These are phyloP conservation scores for Luzula sylvatica DNA, from an alignment of 176 grass and related monocot species.

Conservation along the genomic window DNA sequence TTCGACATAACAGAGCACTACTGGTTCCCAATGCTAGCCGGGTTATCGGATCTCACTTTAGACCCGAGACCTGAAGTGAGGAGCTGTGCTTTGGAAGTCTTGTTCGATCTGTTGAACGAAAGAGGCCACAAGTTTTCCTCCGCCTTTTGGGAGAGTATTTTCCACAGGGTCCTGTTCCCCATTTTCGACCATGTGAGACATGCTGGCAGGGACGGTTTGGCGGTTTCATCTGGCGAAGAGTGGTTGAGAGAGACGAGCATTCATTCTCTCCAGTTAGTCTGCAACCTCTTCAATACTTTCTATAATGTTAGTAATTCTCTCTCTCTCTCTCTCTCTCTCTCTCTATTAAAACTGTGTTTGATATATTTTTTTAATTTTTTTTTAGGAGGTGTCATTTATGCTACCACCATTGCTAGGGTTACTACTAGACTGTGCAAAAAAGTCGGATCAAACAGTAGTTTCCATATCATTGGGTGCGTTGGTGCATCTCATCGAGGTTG, in stretches of 20 bases:
- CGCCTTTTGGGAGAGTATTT: constrained; percentile 99
- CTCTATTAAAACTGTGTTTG: neutral
- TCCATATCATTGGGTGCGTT: constrained; percentile 93
- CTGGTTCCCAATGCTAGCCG: constrained; percentile 99
- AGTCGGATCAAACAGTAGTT: constrained; percentile 96
- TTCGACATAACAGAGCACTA: constrained; percentile 96
- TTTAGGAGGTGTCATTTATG: constrained; percentile 97
- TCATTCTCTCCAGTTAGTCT: constrained; percentile 95
- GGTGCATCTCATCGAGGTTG: constrained; percentile 96
- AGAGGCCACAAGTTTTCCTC: constrained; percentile 98
- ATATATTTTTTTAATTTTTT: constrained; percentile 22
- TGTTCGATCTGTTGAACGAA: constrained; percentile 99
- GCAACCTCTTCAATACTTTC: constrained; percentile 98
- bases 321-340: constrained; percentile 14
- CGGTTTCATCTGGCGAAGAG: constrained; percentile 53
- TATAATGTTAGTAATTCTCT: constrained; percentile 52
- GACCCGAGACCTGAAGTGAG: constrained; percentile 92
- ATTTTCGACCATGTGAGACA: constrained; percentile 93
- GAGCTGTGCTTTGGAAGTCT: constrained; percentile 90
- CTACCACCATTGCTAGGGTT: constrained; percentile 86
- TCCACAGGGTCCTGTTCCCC: constrained; percentile 90
- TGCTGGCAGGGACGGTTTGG: constrained; percentile 82
- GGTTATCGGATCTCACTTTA: constrained; percentile 94
- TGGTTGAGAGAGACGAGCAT: constrained; percentile 99
- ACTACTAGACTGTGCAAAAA: constrained; percentile 99